Percentiles rank a stretch among this genome's conserved stretches.
Evolutionary conservation across 2,329 filamentous ascomycete species (phyloP).

Genomic region (Seiridium cupressi): DNA sequence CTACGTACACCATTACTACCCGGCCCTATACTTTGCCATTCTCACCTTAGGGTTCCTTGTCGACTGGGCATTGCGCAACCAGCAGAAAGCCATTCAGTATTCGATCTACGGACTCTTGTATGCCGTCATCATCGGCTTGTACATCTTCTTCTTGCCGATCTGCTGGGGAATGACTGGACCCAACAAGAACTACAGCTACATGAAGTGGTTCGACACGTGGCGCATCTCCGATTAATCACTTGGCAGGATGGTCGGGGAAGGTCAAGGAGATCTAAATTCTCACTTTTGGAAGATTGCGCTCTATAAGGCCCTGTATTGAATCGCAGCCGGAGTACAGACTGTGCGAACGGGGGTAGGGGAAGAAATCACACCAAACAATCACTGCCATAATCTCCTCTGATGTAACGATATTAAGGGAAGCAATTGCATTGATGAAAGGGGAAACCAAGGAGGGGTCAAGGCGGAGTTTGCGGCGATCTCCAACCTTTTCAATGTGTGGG

Average conservation of each 20-base stretch:
- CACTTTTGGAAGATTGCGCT: not conserved
- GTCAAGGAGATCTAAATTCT: not conserved
- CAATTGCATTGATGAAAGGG: slow-evolving; percentile 16
- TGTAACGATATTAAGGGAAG: slow-evolving; percentile 20
- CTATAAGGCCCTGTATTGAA: not conserved
- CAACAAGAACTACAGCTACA: slow-evolving; percentile 80
- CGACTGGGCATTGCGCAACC: slow-evolving; percentile 75
- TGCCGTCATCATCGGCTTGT: slow-evolving; percentile 71
- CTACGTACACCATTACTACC: slow-evolving; percentile 99
- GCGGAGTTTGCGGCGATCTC: slow-evolving; percentile 19
- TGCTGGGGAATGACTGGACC: slow-evolving; percentile 93
- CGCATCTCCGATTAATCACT: slow-evolving; percentile 66
- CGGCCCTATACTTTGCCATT: slow-evolving; percentile 96
- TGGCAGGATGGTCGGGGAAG: not conserved
- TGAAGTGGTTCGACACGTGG: slow-evolving; percentile 94
- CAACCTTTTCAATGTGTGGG: not conserved
- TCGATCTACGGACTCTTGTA: slow-evolving; percentile 75
- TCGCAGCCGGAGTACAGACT: not conserved
- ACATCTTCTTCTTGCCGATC: slow-evolving; percentile 87
- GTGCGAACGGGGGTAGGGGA: not conserved
- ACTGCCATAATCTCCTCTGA: slow-evolving; percentile 10
- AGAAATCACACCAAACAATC: not conserved
- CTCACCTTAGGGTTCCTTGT: slow-evolving; percentile 82
- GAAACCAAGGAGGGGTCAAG: slow-evolving; percentile 9
- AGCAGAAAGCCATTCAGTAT: slow-evolving; percentile 63